Base-by-base conservation (phyloP, 73 alveolate species). In the Symbiodinium pilosum region DNA sequence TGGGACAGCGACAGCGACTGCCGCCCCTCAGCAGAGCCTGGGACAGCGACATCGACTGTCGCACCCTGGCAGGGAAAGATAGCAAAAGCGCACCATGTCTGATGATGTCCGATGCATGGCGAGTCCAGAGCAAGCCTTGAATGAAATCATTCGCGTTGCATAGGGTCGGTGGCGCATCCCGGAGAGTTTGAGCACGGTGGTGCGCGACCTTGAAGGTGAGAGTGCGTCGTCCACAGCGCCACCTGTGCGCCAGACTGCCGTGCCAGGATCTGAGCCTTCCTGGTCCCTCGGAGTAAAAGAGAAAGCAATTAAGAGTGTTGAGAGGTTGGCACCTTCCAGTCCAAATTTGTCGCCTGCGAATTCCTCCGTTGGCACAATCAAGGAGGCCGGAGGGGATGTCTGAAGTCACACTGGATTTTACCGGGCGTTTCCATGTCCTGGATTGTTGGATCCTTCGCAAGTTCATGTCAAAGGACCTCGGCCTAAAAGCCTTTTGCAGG, bases 1-100 rank as follows among this genome's bases (percentile, higher is more conserved):
- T 64, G 81, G 81, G 81, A 64, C 81, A 64, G 32, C 30, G 81
- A 64, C 81, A 64, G 81, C 81, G 81, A 38, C 81, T 64, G 32
- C 81, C 81, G 81, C 81, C 81, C 39, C 81, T 64, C 20, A 64
- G 81, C 81, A n/a, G 81, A 26, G 24, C 81, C 81, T 14, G n/a
- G n/a, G n/a, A n/a, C n/a, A n/a, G n/a, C n/a, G n/a, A n/a, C n/a
- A n/a, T n/a, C n/a, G n/a, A n/a, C n/a, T n/a, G n/a, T n/a, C n/a
- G n/a, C n/a, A n/a, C n/a, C n/a, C n/a, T n/a, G n/a, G n/a, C n/a
- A n/a, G n/a, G n/a, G n/a, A n/a, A n/a, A n/a, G n/a, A n/a, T n/a
- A n/a, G n/a, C n/a, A n/a, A n/a, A n/a, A n/a, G n/a, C n/a, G n/a
- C n/a, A n/a, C n/a, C n/a, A n/a, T n/a, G n/a, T n/a, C n/a, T n/a